Percentiles rank a stretch among this genome's conserved stretches.
phyloP scores from a whole-genome alignment of 257 asterid genomes.

The Capsicum chinense region DNA sequence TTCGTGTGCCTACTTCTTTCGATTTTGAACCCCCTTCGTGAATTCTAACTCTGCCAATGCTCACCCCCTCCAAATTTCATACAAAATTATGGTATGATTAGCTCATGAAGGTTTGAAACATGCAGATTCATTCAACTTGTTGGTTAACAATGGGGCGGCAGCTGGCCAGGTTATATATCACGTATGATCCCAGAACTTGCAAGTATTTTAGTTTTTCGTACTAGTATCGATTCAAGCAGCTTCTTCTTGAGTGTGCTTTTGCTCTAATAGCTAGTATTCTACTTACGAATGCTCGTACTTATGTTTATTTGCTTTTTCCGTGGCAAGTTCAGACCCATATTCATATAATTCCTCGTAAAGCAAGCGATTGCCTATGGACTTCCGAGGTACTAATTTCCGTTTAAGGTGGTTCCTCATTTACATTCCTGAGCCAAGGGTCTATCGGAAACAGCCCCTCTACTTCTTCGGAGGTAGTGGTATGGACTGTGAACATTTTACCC shows the following conservation, averaged over 20 bases:
- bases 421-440: neutral
- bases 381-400: constrained; percentile 66
- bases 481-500: no score
- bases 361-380: constrained; percentile 87
- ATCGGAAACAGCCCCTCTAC: no score
- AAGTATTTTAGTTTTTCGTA: neutral
- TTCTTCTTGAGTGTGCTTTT: neutral
- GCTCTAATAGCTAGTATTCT: neutral
- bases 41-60: no score
- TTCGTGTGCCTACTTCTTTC: no score
- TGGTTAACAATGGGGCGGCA: constrained; percentile 92
- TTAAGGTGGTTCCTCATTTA: neutral
- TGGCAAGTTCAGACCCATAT: constrained; percentile 83
- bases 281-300: neutral
- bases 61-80: neutral
- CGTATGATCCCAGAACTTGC: constrained; percentile 47
- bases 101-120: constrained; percentile 16
- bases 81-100: neutral
- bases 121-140: constrained; percentile 94
- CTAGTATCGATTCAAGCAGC: neutral
- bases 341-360: constrained; percentile 93
- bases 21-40: no score
- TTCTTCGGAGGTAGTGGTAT: no score
- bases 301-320: constrained; percentile 33
- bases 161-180: constrained; percentile 96